These are phyloP conservation scores for Pseudogymnoascus sp. DNA, from an alignment of 2,329 filamentous ascomycete genomes.

Conservation along the genomic window DNA sequence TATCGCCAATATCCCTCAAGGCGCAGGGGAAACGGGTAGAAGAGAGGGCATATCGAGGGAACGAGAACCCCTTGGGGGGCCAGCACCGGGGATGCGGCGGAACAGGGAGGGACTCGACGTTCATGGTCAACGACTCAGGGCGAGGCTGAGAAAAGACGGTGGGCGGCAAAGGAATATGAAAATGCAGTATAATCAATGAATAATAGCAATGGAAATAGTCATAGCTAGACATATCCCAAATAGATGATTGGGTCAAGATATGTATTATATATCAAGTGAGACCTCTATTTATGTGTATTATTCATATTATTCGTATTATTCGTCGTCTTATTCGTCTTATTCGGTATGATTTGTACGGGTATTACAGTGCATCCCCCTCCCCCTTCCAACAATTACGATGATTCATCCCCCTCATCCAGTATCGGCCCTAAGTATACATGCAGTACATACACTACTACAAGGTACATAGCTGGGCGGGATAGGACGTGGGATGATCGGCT, in stretches of 20 bases:
- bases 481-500: constrained; percentile 5
- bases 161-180: not conserved
- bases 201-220: not conserved
- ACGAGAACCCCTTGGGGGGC: not conserved
- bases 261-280: not conserved
- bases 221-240: not conserved
- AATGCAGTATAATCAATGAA: not conserved
- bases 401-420: constrained; percentile 22
- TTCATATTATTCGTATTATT: not conserved
- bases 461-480: not conserved
- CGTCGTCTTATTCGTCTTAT: too few relatives aligned
- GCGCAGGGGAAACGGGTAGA: not conserved
- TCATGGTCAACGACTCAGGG: not conserved
- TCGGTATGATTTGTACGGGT: not conserved
- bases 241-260: not conserved
- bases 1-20: constrained; percentile 4
- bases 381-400: constrained; percentile 47
- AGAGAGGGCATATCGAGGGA: not conserved
- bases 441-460: not conserved
- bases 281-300: not conserved
- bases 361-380: not conserved
- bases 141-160: not conserved
- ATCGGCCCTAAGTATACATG: constrained; percentile 6
- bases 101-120: not conserved
- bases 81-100: not conserved